Evolutionary conservation across 306 rosid genomes (phyloP).

Genomic region (Cucurbita argyrosperma): DNA sequence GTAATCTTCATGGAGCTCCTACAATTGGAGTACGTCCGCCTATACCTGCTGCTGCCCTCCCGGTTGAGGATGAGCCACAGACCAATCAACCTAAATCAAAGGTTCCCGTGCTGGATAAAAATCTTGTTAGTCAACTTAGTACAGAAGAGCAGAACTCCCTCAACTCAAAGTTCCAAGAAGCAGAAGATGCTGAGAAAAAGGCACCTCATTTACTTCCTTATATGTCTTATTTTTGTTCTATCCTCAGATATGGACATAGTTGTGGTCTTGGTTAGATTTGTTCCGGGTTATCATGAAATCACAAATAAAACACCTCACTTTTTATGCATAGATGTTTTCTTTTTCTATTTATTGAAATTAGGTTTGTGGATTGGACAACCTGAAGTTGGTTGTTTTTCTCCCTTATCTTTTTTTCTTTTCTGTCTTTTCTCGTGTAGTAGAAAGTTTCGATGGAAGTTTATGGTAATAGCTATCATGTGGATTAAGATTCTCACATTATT

Average conservation of each 20-base stretch:
- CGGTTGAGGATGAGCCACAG: conserved; percentile 43
- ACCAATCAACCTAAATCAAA: conserved; percentile 41
- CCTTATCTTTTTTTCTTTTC: neutral
- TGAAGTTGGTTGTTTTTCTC: neutral
- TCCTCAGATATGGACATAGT: neutral
- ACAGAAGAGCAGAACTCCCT: conserved; percentile 72
- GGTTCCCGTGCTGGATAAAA: conserved; percentile 79
- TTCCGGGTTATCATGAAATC: neutral
- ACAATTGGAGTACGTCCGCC: conserved; percentile 53
- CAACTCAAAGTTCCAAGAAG: conserved; percentile 63
- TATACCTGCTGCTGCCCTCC: conserved; percentile 36
- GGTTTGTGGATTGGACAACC: neutral
- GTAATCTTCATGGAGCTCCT: conserved; percentile 27
- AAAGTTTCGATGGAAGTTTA: neutral
- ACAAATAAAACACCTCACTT: neutral
- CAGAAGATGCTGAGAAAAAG: conserved; percentile 82
- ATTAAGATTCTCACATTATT: neutral
- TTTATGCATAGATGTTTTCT: neutral
- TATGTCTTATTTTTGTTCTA: neutral
- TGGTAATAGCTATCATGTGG: neutral
- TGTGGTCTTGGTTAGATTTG: neutral
- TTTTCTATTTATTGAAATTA: neutral
- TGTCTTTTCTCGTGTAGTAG: neutral
- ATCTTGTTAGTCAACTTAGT: conserved; percentile 69
- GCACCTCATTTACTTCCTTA: conserved; percentile 19